A percentile compares a stretch with the other conserved stretches of the same genome.
These are phyloP conservation scores for Gossypium stocksii DNA, from an alignment of 345 rosid species.

Conservation along the genomic window DNA sequence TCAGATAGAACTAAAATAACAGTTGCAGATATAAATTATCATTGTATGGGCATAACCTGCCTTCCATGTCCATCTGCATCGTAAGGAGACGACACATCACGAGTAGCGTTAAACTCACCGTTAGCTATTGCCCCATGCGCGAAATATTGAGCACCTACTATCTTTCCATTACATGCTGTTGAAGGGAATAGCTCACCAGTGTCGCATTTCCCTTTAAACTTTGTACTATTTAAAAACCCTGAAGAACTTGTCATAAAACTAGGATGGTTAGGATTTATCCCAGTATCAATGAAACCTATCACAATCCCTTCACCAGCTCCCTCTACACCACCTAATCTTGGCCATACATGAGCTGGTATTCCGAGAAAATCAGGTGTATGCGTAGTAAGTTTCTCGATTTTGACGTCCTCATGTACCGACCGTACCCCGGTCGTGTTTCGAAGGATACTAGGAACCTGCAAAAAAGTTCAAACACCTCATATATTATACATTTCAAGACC, in stretches of 20 bases:
- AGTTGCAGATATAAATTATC: background rate
- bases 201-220: slow-evolving; percentile 39
- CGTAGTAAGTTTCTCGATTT: slow-evolving; percentile 42
- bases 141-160: slow-evolving; percentile 46
- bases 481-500: too few species aligned
- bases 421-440: slow-evolving; percentile 32
- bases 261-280: slow-evolving; percentile 45
- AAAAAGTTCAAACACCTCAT: background rate
- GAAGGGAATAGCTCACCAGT: slow-evolving; percentile 32
- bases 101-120: slow-evolving; percentile 41
- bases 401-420: slow-evolving; percentile 37
- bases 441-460: slow-evolving; percentile 28
- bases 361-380: slow-evolving; percentile 42
- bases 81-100: slow-evolving; percentile 41
- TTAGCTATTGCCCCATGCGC: slow-evolving; percentile 42
- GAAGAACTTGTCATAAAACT: slow-evolving; percentile 27
- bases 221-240: slow-evolving; percentile 13
- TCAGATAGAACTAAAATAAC: background rate
- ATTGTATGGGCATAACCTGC: slow-evolving; percentile 23
- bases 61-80: slow-evolving; percentile 61
- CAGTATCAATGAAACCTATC: slow-evolving; percentile 49
- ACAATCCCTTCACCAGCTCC: slow-evolving; percentile 36
- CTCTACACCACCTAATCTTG: slow-evolving; percentile 34
- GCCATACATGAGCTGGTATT: slow-evolving; percentile 36
- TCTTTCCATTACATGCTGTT: slow-evolving; percentile 39